Evolutionary conservation across 306 rosid genomes (phyloP).

Genomic region (Trichosanthes truncata): DNA sequence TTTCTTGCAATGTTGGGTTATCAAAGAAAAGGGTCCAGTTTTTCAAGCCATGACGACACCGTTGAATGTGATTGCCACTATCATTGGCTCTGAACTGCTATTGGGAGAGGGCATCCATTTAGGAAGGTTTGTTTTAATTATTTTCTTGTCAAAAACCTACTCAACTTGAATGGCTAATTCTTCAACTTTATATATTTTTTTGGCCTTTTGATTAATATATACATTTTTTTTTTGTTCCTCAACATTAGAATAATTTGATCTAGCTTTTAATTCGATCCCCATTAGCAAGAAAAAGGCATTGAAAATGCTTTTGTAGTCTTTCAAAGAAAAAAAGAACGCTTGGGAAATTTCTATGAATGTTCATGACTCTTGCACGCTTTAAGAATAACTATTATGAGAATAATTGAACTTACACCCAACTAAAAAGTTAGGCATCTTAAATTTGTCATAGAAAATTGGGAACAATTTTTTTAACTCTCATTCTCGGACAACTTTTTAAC

Average conservation of each 20-base stretch:
- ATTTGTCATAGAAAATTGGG: background rate
- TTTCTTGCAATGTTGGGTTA: conserved; percentile 7
- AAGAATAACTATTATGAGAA: background rate
- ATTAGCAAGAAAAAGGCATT: background rate
- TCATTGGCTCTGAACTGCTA: conserved; percentile 3
- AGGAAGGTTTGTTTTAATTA: conserved; percentile 1
- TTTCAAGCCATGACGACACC: conserved; percentile 14
- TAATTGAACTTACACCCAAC: background rate
- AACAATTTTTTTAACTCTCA: background rate
- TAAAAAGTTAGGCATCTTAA: background rate
- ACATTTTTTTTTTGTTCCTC: background rate
- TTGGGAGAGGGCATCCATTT: conserved; percentile 2
- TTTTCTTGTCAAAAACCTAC: background rate
- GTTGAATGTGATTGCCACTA: background rate
- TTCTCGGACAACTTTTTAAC: too few relatives aligned
- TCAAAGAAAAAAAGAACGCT: background rate
- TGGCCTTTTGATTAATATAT: background rate
- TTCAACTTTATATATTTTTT: background rate
- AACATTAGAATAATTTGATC: too few relatives aligned
- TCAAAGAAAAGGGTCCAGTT: conserved; percentile 10
- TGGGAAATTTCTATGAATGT: background rate
- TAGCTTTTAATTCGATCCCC: background rate
- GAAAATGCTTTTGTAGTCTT: background rate
- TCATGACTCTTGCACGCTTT: background rate
- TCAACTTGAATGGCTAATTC: background rate